Evolutionary conservation across 352 stramenopile genomes (phyloP).

Genomic region (Elongisporangium prolatum): DNA sequence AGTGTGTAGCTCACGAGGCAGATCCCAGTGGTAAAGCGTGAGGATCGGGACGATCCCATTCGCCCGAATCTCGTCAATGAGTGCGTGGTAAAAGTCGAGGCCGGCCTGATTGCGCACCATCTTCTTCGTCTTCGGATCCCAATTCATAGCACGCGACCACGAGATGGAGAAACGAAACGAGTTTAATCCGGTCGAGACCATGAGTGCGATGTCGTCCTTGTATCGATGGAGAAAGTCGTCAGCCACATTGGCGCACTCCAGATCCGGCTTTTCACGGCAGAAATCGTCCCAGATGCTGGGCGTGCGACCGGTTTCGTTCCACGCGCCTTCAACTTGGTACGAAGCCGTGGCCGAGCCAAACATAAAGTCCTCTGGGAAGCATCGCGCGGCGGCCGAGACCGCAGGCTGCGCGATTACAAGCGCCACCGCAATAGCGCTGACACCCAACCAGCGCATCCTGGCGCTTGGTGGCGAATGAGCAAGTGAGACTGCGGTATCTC

Average conservation of each 20-base stretch:
- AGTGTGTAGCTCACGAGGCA: conserved; percentile 81
- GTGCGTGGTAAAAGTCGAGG: conserved; percentile 89
- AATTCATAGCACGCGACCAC: conserved; percentile 88
- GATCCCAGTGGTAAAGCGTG: conserved; percentile 94
- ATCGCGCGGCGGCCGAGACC: conserved; percentile 10
- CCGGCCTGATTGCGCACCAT: conserved; percentile 77
- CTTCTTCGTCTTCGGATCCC: conserved; percentile 33
- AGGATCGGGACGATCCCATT: conserved; percentile 85
- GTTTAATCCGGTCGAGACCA: conserved; percentile 86
- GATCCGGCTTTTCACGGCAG: conserved; percentile 42
- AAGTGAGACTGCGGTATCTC: background rate
- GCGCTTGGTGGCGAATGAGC: background rate
- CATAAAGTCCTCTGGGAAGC: conserved; percentile 57
- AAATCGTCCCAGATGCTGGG: conserved; percentile 92
- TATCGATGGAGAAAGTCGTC: conserved; percentile 93
- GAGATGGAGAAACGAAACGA: conserved; percentile 93
- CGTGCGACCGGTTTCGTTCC: conserved; percentile 65
- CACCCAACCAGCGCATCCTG: background rate
- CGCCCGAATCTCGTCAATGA: conserved; percentile 82
- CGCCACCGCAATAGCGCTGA: background rate
- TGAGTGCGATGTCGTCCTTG: conserved; percentile 88
- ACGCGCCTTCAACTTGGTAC: conserved; percentile 91
- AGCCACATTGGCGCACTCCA: conserved; percentile 84
- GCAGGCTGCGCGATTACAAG: background rate
- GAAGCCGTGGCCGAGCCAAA: conserved; percentile 83